A percentile compares a stretch with the other conserved stretches of the same genome.
phyloP scores from a whole-genome alignment of 2,329 filamentous ascomycete genomes.

The Aspergillus fijiensis region DNA sequence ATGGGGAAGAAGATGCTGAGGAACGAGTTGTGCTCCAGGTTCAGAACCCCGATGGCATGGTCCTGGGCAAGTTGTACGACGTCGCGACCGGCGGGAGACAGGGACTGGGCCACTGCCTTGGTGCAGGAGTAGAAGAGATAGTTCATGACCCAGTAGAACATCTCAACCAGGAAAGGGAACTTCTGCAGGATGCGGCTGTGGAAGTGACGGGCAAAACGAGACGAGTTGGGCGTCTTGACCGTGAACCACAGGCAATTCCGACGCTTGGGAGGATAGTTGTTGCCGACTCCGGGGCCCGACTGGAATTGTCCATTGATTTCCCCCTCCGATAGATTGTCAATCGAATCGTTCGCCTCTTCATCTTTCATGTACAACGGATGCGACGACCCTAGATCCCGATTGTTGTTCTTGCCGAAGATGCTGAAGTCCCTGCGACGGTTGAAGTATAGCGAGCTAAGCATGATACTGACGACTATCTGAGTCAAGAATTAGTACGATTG shows the following conservation, averaged over 20 bases:
- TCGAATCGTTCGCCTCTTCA: slow-evolving; percentile 6
- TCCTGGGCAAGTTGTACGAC: slow-evolving; percentile 50
- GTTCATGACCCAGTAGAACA: slow-evolving; percentile 72
- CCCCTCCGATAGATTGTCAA: slow-evolving; percentile 6
- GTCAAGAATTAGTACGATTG: not conserved
- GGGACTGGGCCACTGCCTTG: slow-evolving; percentile 50
- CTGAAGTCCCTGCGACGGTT: slow-evolving; percentile 48
- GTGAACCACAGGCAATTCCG: slow-evolving; percentile 49
- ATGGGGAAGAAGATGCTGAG: slow-evolving; percentile 42
- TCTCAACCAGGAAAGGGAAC: slow-evolving; percentile 69
- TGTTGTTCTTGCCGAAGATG: slow-evolving; percentile 35
- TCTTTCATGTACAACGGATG: slow-evolving; percentile 4
- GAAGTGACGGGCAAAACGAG: slow-evolving; percentile 59
- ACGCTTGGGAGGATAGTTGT: slow-evolving; percentile 4
- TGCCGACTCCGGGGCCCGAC: slow-evolving; percentile 46
- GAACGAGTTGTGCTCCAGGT: slow-evolving; percentile 44
- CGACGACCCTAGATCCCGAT: slow-evolving; percentile 2
- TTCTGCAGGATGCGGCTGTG: slow-evolving; percentile 65
- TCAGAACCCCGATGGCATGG: slow-evolving; percentile 46
- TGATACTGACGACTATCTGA: slow-evolving; percentile 53
- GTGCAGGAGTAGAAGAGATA: slow-evolving; percentile 64
- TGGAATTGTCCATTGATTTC: slow-evolving; percentile 26
- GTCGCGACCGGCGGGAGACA: slow-evolving; percentile 51
- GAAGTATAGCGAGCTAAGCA: slow-evolving; percentile 50
- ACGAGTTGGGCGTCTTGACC: slow-evolving; percentile 58